Base-by-base conservation (phyloP, 2,329 filamentous ascomycete genomes). In the Zalaria sp. region DNA sequence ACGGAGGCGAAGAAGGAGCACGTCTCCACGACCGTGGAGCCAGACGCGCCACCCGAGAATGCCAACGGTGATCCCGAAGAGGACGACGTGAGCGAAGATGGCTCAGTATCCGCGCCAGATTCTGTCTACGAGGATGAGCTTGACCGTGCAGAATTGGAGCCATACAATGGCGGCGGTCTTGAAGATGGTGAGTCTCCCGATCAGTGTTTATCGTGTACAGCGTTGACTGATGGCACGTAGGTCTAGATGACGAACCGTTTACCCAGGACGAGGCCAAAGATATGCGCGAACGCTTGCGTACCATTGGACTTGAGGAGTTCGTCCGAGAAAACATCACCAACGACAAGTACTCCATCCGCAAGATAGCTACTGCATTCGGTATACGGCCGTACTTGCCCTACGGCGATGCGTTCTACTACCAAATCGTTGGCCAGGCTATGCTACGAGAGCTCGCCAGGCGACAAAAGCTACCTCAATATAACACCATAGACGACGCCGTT, bases 401-500 rank as follows among this genome's bases (percentile, higher is more conserved):
- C n/a, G 86, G 93, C 56, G 76, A 84, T 41, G 72, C 75, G 28
- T 91, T 85, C 60, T 83, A 82, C 58, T 38, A 55, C 5, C 70
- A 73, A 45, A 67, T 94, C 40, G 69, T 96, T 26, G 81, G 79
- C 37, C 69, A 86, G 28, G 85, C 81, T 41, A 80, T 95, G 50
- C 78, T 76, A 45, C 77, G 87, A 39, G 87, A 94, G 61, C 72
- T 93, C 50, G 76, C 75, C 42, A 91, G 85, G 62, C 79, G 89
- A 38, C 76, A 78, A 49, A 93, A 94, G 60, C 69, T 96, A 39
- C 58, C 69, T 25, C 69, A 80, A 46, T 88, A 85, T 71, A 94
- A 94, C 65, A 79, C 81, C 1, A 71, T 96, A 40, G 83, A 93
- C 49, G 87, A 98, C 62, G 91, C 85, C 4, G 87, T 91, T 5